Evolutionary conservation across 2,329 filamentous ascomycete genomes (phyloP), one percentile per base, ranked within the genome.

Genomic region (Trichoderma harzianum): DNA sequence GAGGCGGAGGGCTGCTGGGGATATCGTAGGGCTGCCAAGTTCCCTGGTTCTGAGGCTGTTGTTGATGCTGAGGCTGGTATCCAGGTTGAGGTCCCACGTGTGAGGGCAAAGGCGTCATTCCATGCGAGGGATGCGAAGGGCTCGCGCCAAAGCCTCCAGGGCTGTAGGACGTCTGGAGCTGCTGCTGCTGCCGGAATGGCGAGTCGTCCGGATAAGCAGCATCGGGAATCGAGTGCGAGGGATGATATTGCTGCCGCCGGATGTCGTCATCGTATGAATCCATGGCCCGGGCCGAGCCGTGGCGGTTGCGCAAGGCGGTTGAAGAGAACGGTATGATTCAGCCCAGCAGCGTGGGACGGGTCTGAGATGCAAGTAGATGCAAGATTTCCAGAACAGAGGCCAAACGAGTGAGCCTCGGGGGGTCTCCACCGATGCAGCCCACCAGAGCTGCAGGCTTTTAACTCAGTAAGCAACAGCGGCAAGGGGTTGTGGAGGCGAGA

Each of bases 201-300:
- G 78, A 70, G 36, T 70, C 75, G 66, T 79, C 76, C 5, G 78
- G 78, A 55, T 79, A 79, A 47, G 78, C 78, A 62, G 78, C 77
- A 30, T 79, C 74, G 63, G 75, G 78, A 30, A 79, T 79, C 18
- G 78, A 77, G 30, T 78, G 72, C 26, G 78, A 79, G 10, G 78
- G 78, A 61, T 79, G 78, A 21, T 58, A 67, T 43, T 67, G 47
- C 39, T 72, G 43, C 55, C 57, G 69, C 21, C 39, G 63, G 39
- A 72, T 43, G 24, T 72, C 70, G 34, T 67, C 63, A 63, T 62
- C 69, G 51, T 70, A 64, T 32, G 69, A 34, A 55, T 67, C 70
- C 70, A 72, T 70, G 63, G 64, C 63, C 63, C 70, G 57, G 39
- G 36, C 62, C 55, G 62, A 58, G 62, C 28, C 53, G 69, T 62